Base-by-base conservation (phyloP, 1,284 basidiomycete genomes). In the Apiotrichum gracile region DNA sequence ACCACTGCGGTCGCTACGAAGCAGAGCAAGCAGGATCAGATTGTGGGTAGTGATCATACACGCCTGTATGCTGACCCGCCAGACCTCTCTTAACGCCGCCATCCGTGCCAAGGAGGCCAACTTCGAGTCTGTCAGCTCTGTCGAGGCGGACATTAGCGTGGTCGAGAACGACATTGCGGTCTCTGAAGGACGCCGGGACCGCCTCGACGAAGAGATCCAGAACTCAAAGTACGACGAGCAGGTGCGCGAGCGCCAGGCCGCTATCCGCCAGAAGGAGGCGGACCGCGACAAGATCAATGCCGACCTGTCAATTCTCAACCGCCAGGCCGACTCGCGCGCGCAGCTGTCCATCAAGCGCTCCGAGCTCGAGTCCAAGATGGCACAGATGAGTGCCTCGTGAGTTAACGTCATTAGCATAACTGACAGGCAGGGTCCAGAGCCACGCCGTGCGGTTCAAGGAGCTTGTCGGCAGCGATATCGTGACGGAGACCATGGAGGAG, bases 251-350 rank as follows among this genome's bases (percentile, higher is more conserved):
- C 83, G 84, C 51, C 76, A 76, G 0, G 70, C 77, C 7, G 81
- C 82, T 52, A 78, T 81, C 22, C 79, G 84, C 29, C 69, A 70
- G 29, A 77, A 90, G 55, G 91, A 97, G 61, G 82, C 83, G 26
- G 79, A 79, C 47, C 80, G 87, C 25, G 91, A 94, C 29, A 74
- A 76, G 24, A 74, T 92, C 51, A 89, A 85, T 53, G 62, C 74
- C 1, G 92, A 97, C 63, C 78, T 94, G 43, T 81, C 83, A 31
- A 75, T 79, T 1, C 74, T 97, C 55, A 91, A 86, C 65, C 70
- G 83, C 35, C 91, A 97, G 68, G 86, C 89, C 0, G 88, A 93
- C 58, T 78, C 83, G 1, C 80, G 93, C 35, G 91, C 92, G 1
- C 86, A 85, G 62, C 74, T 97, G 42, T 83, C 86, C 37, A 70